These are phyloP conservation scores for Euphorbia peplus DNA, from an alignment of 345 rosid genomes.

Conservation along the genomic window DNA sequence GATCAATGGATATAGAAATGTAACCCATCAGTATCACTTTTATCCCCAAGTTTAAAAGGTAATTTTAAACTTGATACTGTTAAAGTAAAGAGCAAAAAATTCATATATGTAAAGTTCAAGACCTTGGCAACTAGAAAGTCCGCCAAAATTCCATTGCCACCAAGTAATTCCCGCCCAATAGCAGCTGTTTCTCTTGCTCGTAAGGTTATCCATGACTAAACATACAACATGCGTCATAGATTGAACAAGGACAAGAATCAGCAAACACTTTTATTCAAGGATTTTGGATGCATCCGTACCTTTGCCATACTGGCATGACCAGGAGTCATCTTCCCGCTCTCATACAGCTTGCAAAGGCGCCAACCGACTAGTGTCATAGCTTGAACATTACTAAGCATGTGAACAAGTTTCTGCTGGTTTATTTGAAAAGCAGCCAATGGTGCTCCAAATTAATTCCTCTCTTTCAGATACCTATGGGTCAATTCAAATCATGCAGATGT, in stretches of 20 bases:
- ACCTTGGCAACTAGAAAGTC: slow-evolving; percentile 98
- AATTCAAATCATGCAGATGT: slow-evolving; percentile 14
- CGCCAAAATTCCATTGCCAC: slow-evolving; percentile 84
- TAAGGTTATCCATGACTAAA: slow-evolving; percentile 72
- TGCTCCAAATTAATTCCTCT: slow-evolving; percentile 97
- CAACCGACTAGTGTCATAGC: slow-evolving; percentile 93
- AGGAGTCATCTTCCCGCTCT: slow-evolving; percentile 75
- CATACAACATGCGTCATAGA: slow-evolving; percentile 2
- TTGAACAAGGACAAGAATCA: not conserved
- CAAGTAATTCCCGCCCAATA: slow-evolving; percentile 83
- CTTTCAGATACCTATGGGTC: slow-evolving; percentile 63
- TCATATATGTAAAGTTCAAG: slow-evolving; percentile 6
- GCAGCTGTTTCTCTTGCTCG: slow-evolving; percentile 83
- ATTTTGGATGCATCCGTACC: slow-evolving; percentile 39
- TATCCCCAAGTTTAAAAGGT: not conserved
- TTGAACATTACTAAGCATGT: slow-evolving; percentile 83
- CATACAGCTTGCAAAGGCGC: slow-evolving; percentile 93
- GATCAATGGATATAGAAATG: not conserved
- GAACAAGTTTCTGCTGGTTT: slow-evolving; percentile 88
- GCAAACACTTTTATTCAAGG: not conserved
- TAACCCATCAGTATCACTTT: too few relatives aligned
- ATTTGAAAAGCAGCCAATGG: slow-evolving; percentile 91
- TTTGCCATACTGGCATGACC: slow-evolving; percentile 98
- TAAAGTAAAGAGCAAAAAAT: not conserved
- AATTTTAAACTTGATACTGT: not conserved